These are phyloP conservation scores for Eutrema heterophyllum DNA, from an alignment of 345 rosid species.

Conservation along the genomic window DNA sequence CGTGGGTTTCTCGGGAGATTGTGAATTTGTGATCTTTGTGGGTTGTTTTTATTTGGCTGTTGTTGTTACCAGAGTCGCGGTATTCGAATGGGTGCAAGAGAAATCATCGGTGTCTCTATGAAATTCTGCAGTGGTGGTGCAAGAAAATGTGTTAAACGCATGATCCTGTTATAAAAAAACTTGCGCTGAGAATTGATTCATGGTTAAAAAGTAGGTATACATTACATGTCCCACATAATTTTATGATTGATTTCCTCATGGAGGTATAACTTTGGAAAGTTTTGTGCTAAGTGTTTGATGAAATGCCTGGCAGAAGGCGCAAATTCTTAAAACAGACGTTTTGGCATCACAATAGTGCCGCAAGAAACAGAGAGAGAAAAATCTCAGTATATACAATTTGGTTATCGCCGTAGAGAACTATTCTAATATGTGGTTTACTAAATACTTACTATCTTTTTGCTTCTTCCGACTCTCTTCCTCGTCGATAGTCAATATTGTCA, in stretches of 20 bases:
- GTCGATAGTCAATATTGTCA: slow-evolving; percentile 37
- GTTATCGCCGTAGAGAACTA: background rate
- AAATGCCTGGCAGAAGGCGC: slow-evolving; percentile 42
- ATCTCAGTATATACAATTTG: background rate
- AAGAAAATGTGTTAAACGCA: slow-evolving; percentile 25
- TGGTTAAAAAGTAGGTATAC: slow-evolving; percentile 35
- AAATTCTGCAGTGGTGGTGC: slow-evolving; percentile 42
- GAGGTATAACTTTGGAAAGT: slow-evolving; percentile 25
- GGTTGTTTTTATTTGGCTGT: background rate
- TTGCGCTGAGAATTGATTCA: slow-evolving; percentile 40
- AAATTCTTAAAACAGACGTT: slow-evolving; percentile 28
- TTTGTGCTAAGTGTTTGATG: slow-evolving; percentile 45
- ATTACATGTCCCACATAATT: slow-evolving; percentile 30
- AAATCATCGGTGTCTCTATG: slow-evolving; percentile 32
- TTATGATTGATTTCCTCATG: background rate
- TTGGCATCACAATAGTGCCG: slow-evolving; percentile 19
- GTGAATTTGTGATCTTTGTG: background rate
- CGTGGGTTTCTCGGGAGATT: background rate
- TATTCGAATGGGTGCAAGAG: background rate
- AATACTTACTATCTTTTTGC: slow-evolving; percentile 19
- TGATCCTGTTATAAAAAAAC: slow-evolving; percentile 33
- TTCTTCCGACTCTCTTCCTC: slow-evolving; percentile 61
- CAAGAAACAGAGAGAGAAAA: background rate
- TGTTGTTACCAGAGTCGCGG: background rate
- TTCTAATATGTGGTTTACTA: background rate